Evolutionary conservation across 148 eudicot genomes (phyloP).

Genomic region (Simmondsia chinensis): DNA sequence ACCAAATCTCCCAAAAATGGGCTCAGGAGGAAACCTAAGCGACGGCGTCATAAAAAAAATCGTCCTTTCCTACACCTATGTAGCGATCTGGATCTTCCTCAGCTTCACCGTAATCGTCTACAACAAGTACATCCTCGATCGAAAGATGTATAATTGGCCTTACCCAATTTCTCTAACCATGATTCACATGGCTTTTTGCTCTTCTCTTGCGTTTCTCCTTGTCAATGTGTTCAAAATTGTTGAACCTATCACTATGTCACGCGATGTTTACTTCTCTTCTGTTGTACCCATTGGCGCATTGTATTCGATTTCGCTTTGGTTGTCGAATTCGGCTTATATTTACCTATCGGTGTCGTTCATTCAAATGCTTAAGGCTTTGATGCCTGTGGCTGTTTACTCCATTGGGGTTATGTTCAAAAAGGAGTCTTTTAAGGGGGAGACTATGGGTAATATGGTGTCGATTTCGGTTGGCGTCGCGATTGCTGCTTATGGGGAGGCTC

Average conservation of each 20-base stretch:
- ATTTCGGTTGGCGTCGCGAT: slow-evolving; percentile 64
- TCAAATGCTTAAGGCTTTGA: slow-evolving; percentile 69
- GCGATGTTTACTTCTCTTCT: slow-evolving; percentile 35
- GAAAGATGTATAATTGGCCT: slow-evolving; percentile 65
- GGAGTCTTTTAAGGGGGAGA: slow-evolving; percentile 33
- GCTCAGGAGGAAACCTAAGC: slow-evolving; percentile 26
- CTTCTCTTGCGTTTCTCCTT: slow-evolving; percentile 40
- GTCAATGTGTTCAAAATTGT: slow-evolving; percentile 34
- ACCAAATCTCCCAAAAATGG: not conserved
- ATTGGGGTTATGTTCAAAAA: slow-evolving; percentile 51
- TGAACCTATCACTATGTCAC: slow-evolving; percentile 52
- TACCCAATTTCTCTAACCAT: slow-evolving; percentile 67
- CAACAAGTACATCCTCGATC: slow-evolving; percentile 79
- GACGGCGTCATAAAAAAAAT: slow-evolving; percentile 52
- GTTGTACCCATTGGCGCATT: slow-evolving; percentile 65
- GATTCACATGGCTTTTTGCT: slow-evolving; percentile 70
- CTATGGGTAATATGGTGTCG: slow-evolving; percentile 59
- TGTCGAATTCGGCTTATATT: slow-evolving; percentile 64
- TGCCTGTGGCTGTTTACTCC: slow-evolving; percentile 74
- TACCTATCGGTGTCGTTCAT: slow-evolving; percentile 61
- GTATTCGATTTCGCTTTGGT: slow-evolving; percentile 47
- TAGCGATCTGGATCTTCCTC: slow-evolving; percentile 56
- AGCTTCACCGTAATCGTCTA: slow-evolving; percentile 62
- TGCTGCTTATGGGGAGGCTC: slow-evolving; percentile 72
- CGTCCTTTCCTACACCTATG: slow-evolving; percentile 52